A percentile compares a stretch with the other conserved stretches of the same genome.
Evolutionary conservation across 2,329 filamentous ascomycete genomes (phyloP).

Genomic region (Colletotrichum truncatum): DNA sequence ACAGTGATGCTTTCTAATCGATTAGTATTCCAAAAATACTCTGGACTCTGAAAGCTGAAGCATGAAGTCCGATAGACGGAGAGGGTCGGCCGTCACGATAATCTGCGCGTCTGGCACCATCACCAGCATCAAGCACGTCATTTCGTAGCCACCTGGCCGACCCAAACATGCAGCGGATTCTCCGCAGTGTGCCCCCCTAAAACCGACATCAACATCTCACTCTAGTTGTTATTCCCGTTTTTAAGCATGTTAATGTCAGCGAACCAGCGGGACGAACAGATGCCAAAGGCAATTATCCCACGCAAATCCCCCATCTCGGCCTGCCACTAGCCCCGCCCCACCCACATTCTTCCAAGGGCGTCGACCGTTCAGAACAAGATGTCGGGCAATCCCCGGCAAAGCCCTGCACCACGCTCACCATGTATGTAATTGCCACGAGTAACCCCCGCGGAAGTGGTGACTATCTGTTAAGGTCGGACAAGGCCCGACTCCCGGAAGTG

Average conservation of each 20-base stretch:
- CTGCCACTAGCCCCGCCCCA: conserved; percentile 7
- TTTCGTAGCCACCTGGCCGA: neutral
- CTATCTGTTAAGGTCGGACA: neutral
- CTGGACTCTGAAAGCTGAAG: no score
- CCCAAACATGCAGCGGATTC: conserved; percentile 3
- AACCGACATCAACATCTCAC: neutral
- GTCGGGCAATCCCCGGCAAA: conserved; percentile 24
- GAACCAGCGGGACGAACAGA: neutral
- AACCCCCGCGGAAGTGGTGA: neutral
- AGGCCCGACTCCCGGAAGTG: conserved; percentile 6
- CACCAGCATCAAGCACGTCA: conserved; percentile 22
- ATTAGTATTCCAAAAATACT: no score
- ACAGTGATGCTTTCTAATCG: no score
- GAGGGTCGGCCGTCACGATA: neutral
- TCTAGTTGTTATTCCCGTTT: neutral
- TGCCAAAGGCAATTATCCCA: neutral
- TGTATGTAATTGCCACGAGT: neutral
- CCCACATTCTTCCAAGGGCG: neutral
- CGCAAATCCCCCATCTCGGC: neutral
- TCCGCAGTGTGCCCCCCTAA: conserved; percentile 2
- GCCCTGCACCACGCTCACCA: neutral
- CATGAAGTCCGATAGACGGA: neutral
- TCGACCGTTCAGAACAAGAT: neutral
- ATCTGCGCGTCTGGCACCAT: conserved; percentile 20
- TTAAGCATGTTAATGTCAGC: neutral